Evolutionary conservation across 139 green algal genomes (phyloP), one percentile per base, ranked within the genome.

Genomic region (Chlorella sp.): DNA sequence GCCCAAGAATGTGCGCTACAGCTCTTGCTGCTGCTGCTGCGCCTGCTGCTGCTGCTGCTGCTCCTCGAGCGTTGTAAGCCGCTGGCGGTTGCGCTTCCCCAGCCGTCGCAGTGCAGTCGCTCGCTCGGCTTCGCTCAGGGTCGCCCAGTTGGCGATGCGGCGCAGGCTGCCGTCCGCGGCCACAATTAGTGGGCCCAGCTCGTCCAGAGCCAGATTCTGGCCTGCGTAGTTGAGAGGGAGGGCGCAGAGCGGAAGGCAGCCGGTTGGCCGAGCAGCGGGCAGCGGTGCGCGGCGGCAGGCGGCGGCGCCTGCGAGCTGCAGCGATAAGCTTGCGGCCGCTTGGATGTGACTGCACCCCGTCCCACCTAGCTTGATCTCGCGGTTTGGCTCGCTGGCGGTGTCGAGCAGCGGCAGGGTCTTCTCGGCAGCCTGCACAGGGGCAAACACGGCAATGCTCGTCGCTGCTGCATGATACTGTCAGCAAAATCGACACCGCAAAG

Each of bases 61-160:
- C 65, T 84, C 65, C 22, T 84, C 19, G 3, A 84, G 64, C 22
- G 80, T 67, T 43, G 77, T 41, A 13, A 83, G 77, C 28, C 77
- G 77, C 60, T 77, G 44, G 20, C 46, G 32, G 24, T 77, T 84
- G 41, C 65, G 44, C 13, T 17, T 22, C 22, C 38, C 22, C 19
- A 84, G 65, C 20, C 64, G 44, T 1, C n/a, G n/a, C 40, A 84
- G 43, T 1, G 80, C 44, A 11, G 46, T 51, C 26, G 22, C 32
- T 68, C 34, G 65, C 65, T 67, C 80, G 48, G 43, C 44, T 40
- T 56, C 44, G 36, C n/a, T 54, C 20, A 84, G 65, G 3, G 56
- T 5, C 34, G 40, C 26, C 46, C 64, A 77, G 65, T 84, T 73
- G 17, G 77, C 58, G 32, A 83, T 73, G 60, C 77, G 60, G 16